These are phyloP conservation scores for Cutaneotrichosporon dermatis DNA, from an alignment of 1,284 basidiomycete species.

Conservation along the genomic window DNA sequence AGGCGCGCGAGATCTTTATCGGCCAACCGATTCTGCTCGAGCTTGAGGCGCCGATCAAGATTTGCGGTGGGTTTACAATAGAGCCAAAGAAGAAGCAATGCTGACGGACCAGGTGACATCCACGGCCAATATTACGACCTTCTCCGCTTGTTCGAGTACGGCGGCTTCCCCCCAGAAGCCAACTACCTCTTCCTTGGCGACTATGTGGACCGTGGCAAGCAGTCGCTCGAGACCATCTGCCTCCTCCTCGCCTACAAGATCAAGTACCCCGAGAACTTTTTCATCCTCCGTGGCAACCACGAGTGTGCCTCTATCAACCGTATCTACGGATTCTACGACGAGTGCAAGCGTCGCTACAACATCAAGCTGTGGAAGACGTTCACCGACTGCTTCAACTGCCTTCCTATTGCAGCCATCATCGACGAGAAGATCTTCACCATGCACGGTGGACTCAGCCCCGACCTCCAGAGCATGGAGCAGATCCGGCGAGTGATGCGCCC, in stretches of 20 bases:
- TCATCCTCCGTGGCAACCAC: slow-evolving; percentile 60
- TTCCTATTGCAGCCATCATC: slow-evolving; percentile 61
- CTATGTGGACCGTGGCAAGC: slow-evolving; percentile 61
- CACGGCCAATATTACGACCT: slow-evolving; percentile 62
- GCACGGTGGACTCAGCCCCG: slow-evolving; percentile 64
- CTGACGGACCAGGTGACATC: slow-evolving; percentile 51
- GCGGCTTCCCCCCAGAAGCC: slow-evolving; percentile 60
- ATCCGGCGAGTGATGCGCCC: slow-evolving; percentile 98
- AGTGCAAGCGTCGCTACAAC: slow-evolving; percentile 62
- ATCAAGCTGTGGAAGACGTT: slow-evolving; percentile 65
- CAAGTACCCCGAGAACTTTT: slow-evolving; percentile 63
- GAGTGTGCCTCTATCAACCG: slow-evolving; percentile 60
- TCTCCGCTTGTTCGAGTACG: slow-evolving; percentile 59
- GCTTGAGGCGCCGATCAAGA: slow-evolving; percentile 61
- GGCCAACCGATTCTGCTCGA: slow-evolving; percentile 60
- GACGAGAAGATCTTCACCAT: slow-evolving; percentile 61
- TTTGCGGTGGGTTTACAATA: too few relatives aligned
- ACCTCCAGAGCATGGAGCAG: slow-evolving; percentile 99
- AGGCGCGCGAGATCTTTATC: slow-evolving; percentile 60
- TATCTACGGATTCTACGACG: slow-evolving; percentile 60
- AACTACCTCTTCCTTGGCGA: slow-evolving; percentile 62
- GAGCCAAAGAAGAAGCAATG: too few relatives aligned
- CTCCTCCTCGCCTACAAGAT: slow-evolving; percentile 56
- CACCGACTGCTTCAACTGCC: slow-evolving; percentile 62
- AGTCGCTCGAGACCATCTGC: slow-evolving; percentile 60